Percentiles rank a stretch among this genome's conserved stretches.
phyloP scores from a whole-genome alignment of 2,329 filamentous ascomycete species.

The Aspergillus tamarii region DNA sequence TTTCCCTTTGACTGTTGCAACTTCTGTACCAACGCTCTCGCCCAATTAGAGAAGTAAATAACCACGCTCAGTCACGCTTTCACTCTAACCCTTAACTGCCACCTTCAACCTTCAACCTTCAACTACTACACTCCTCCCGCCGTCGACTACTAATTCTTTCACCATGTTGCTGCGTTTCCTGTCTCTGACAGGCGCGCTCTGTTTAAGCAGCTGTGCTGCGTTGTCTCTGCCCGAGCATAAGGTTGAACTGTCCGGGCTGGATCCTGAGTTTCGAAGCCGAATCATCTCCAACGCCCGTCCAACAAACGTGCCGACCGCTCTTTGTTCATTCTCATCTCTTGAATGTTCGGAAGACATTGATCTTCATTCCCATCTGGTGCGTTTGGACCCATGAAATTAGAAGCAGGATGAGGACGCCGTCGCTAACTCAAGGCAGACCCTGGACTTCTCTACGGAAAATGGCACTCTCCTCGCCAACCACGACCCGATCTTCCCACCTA shows the following conservation, averaged over 20 bases:
- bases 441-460: slow-evolving; percentile 33
- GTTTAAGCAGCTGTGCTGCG: slow-evolving; percentile 16
- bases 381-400: not conserved
- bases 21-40: not conserved
- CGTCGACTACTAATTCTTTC: not conserved
- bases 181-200: slow-evolving; percentile 15
- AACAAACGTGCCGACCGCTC: slow-evolving; percentile 19
- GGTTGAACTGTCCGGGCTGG: not conserved
- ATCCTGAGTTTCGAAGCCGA: not conserved
- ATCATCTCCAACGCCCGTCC: slow-evolving; percentile 12
- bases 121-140: not conserved
- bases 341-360: slow-evolving; percentile 17
- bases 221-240: slow-evolving; percentile 2
- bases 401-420: not conserved
- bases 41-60: not conserved
- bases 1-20: not conserved
- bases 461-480: slow-evolving; percentile 33
- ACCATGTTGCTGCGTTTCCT: slow-evolving; percentile 22
- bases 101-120: not conserved
- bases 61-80: not conserved
- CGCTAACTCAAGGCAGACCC: slow-evolving; percentile 21
- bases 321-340: slow-evolving; percentile 22
- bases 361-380: slow-evolving; percentile 18
- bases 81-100: not conserved
- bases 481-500: slow-evolving; percentile 32